A percentile compares a stretch with the other conserved stretches of the same genome.
Conservation (phyloP, 2,329 filamentous ascomycete genomes). For the Zymoseptoria crescenta region DNA sequence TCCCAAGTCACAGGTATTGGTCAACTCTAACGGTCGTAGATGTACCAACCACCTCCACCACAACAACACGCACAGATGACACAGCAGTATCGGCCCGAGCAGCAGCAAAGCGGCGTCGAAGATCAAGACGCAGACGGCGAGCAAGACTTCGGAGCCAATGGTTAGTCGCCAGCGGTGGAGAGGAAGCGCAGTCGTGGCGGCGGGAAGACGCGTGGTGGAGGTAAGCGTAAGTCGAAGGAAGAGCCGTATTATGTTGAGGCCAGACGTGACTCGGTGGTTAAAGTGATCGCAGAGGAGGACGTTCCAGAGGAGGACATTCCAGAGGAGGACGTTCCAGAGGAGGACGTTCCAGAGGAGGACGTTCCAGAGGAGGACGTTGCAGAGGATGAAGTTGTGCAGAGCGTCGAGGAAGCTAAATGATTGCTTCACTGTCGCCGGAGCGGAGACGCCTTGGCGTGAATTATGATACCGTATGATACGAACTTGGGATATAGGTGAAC, state of each 20-base stretch:
- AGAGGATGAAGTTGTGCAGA: background rate
- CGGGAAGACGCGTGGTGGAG: background rate
- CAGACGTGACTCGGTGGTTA: background rate
- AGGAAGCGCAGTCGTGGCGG: background rate
- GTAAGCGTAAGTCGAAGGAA: background rate
- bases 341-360: too few species aligned
- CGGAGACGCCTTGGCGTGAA: background rate
- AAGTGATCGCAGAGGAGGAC: background rate
- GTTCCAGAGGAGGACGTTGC: too few species aligned
- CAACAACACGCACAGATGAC: constrained; percentile 32
- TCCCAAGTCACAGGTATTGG: background rate
- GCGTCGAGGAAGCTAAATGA: too few species aligned
- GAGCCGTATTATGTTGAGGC: background rate
- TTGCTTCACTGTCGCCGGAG: background rate
- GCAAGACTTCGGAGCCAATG: constrained; percentile 32
- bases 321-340: too few species aligned
- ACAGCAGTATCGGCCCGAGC: constrained; percentile 31
- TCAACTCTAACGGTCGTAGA: constrained; percentile 17
- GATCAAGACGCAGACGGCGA: constrained; percentile 40
- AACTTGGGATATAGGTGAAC: background rate
- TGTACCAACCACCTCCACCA: constrained; percentile 15
- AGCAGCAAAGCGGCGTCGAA: constrained; percentile 30
- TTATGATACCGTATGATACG: background rate
- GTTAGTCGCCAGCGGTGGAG: constrained; percentile 8
- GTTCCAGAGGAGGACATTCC: too few species aligned